Conservation (phyloP, 306 rosid genomes). For the Sindora glabra region DNA sequence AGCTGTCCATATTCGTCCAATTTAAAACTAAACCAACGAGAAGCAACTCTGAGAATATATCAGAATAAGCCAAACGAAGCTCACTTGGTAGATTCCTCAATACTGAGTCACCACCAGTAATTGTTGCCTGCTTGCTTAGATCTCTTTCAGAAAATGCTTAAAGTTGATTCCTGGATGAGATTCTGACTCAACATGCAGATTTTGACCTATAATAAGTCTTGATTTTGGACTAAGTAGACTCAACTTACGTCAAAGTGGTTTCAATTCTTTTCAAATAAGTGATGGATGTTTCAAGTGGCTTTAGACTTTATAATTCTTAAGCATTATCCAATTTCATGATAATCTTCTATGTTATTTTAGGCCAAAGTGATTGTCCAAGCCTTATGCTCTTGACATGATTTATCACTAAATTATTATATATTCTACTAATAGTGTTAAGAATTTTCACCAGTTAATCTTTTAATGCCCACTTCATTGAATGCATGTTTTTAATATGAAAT, state of each 20-base stretch:
- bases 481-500: too few species aligned
- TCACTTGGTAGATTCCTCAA: constrained; percentile 8
- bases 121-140: constrained; percentile 27
- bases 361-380: too few species aligned
- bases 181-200: constrained; percentile 25
- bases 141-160: constrained; percentile 23
- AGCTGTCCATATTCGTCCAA: not conserved
- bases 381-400: too few species aligned
- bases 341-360: too few species aligned
- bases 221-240: not conserved
- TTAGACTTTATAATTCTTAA: not conserved
- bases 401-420: too few species aligned
- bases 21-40: not conserved
- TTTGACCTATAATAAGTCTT: not conserved
- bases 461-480: too few species aligned
- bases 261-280: not conserved
- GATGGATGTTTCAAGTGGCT: not conserved
- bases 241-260: not conserved
- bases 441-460: too few species aligned
- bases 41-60: constrained; percentile 10
- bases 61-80: constrained; percentile 14
- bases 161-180: constrained; percentile 19
- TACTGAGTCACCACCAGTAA: constrained; percentile 9
- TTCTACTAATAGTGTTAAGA: too few species aligned
- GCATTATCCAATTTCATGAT: not conserved